Conservation (phyloP, 2,329 filamentous ascomycete genomes). For the Aspergillus fumigatiaffinis region DNA sequence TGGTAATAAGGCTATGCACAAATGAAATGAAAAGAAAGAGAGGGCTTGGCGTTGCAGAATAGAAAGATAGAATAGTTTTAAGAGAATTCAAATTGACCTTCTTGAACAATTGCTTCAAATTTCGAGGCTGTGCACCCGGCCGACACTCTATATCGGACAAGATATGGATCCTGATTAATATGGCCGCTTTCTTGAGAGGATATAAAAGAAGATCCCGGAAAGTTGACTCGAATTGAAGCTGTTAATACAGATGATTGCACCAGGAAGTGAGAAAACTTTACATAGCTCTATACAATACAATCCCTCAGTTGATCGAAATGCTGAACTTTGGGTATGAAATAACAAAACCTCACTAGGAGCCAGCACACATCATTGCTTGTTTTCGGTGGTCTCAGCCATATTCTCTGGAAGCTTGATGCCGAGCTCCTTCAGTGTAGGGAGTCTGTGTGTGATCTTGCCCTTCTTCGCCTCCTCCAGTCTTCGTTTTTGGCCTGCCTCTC, state of each 20-base stretch:
- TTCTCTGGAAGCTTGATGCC: background rate
- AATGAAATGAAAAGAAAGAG: background rate
- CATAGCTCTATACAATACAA: slow-evolving; percentile 35
- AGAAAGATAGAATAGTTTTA: background rate
- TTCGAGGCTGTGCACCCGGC: background rate
- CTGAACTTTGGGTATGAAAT: background rate
- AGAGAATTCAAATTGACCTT: background rate
- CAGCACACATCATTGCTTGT: background rate
- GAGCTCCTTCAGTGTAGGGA: slow-evolving; percentile 20
- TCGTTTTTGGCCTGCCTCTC: slow-evolving; percentile 67
- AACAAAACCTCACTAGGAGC: background rate
- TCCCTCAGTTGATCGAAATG: slow-evolving; percentile 1
- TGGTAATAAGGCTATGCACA: background rate
- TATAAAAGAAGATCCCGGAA: background rate
- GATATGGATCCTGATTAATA: background rate
- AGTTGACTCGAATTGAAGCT: slow-evolving; percentile 2
- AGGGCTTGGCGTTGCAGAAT: background rate
- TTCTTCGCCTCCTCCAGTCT: slow-evolving; percentile 60
- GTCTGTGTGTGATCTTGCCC: slow-evolving; percentile 59
- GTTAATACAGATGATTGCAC: slow-evolving; percentile 19
- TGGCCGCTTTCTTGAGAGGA: background rate
- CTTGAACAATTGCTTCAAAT: background rate
- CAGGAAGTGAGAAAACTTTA: slow-evolving; percentile 17
- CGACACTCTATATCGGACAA: background rate
- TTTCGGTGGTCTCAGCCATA: background rate